These are phyloP conservation scores for Lepraria neglecta DNA, from an alignment of 495 filamentous ascomycete species.

Conservation along the genomic window DNA sequence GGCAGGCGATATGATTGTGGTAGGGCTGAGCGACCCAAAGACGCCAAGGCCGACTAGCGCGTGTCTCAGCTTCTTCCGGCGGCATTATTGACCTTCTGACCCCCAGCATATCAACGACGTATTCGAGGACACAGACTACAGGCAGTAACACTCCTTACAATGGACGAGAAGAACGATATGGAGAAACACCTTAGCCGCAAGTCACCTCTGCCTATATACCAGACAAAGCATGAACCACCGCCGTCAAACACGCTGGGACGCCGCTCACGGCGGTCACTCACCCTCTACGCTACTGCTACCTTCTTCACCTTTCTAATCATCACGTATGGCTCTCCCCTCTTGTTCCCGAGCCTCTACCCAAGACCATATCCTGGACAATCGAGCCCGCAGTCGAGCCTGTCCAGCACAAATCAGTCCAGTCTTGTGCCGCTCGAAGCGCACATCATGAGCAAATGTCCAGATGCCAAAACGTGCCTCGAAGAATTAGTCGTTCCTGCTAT, in stretches of 20 bases:
- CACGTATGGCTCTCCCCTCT: conserved; percentile 15
- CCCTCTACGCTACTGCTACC: conserved; percentile 7
- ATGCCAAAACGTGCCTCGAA: conserved; percentile 72
- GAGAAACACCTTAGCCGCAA: conserved; percentile 3
- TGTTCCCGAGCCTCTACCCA: neutral
- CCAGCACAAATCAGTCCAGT: conserved; percentile 14
- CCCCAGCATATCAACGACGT: too few species aligned
- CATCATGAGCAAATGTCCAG: conserved; percentile 94
- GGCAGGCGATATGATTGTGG: too few species aligned
- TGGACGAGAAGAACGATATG: conserved; percentile 21
- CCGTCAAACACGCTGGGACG: neutral
- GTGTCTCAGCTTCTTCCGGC: too few species aligned
- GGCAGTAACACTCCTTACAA: neutral
- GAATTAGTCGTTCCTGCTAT: conserved; percentile 80
- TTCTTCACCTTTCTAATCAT: conserved; percentile 16
- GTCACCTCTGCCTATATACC: conserved; percentile 5
- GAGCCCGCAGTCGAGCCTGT: neutral
- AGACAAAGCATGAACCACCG: neutral
- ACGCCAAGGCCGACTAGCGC: too few species aligned
- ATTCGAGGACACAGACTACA: too few species aligned
- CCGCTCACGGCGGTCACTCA: conserved; percentile 7
- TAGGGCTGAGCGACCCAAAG: too few species aligned
- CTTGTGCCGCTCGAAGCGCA: conserved; percentile 80
- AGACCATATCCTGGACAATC: neutral
- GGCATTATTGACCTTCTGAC: too few species aligned